Conservation (phyloP, 352 stramenopile genomes). For the Phytophthora constricta region DNA sequence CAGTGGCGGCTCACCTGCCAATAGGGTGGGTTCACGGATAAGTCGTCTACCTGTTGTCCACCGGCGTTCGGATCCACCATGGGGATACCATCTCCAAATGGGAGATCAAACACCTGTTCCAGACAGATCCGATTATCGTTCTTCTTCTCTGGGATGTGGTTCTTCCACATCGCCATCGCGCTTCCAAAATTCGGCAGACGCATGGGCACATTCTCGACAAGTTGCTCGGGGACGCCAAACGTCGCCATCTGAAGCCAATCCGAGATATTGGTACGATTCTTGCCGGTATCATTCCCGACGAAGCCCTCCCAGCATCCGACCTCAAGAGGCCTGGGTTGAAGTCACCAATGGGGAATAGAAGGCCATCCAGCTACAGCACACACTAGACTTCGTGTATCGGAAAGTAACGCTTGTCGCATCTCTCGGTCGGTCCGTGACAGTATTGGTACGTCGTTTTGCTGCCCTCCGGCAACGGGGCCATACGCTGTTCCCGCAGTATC, state of each 20-base stretch:
- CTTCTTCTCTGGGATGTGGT: neutral
- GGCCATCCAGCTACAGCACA: neutral
- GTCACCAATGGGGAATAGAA: neutral
- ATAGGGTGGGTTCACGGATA: too few species aligned
- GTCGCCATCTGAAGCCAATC: neutral
- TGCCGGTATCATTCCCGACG: neutral
- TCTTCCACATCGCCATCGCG: neutral
- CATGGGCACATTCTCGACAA: neutral
- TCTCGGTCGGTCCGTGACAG: neutral
- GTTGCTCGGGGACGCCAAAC: neutral
- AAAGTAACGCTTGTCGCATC: neutral
- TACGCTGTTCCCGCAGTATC: neutral
- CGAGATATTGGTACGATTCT: neutral
- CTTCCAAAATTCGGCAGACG: neutral
- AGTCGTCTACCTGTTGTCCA: too few species aligned
- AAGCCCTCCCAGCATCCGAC: neutral
- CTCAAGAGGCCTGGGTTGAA: neutral
- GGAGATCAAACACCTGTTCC: too few species aligned
- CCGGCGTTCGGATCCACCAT: too few species aligned
- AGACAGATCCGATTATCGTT: neutral
- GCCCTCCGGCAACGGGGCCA: neutral
- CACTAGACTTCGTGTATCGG: neutral
- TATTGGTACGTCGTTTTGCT: neutral
- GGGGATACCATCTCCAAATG: too few species aligned
- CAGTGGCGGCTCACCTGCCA: too few species aligned